Conservation (phyloP, 345 rosid genomes). For the Eucalyptus pauciflora region DNA sequence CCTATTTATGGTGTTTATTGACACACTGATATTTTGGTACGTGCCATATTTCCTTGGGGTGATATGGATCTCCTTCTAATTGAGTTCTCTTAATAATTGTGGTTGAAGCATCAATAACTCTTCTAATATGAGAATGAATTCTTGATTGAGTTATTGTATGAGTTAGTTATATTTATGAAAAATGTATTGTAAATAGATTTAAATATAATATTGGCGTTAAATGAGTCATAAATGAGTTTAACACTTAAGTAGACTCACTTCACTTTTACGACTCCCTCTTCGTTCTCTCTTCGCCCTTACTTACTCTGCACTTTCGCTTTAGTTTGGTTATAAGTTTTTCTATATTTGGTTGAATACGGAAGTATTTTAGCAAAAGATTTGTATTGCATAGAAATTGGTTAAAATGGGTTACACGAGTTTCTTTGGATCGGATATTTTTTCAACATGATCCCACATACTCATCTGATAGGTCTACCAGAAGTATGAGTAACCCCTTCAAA, state of each 20-base stretch:
- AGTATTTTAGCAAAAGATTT: neutral
- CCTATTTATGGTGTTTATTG: neutral
- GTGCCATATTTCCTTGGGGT: neutral
- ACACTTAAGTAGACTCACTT: fast-evolving
- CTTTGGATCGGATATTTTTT: fast-evolving
- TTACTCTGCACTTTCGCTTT: neutral
- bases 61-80: neutral
- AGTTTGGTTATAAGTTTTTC: neutral
- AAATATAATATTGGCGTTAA: fast-evolving
- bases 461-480: fast-evolving
- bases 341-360: no score
- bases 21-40: neutral
- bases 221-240: neutral
- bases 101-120: neutral
- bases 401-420: neutral
- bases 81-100: neutral
- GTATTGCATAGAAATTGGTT: no score
- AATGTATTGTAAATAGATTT: no score
- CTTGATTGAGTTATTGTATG: neutral
- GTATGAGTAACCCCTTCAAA: neutral
- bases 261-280: fast-evolving
- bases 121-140: neutral
- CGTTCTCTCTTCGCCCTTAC: neutral
- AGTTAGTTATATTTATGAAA: neutral
- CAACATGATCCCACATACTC: neutral